phyloP scores from a whole-genome alignment of 257 asterid genomes.

The Prunella vulgaris region DNA sequence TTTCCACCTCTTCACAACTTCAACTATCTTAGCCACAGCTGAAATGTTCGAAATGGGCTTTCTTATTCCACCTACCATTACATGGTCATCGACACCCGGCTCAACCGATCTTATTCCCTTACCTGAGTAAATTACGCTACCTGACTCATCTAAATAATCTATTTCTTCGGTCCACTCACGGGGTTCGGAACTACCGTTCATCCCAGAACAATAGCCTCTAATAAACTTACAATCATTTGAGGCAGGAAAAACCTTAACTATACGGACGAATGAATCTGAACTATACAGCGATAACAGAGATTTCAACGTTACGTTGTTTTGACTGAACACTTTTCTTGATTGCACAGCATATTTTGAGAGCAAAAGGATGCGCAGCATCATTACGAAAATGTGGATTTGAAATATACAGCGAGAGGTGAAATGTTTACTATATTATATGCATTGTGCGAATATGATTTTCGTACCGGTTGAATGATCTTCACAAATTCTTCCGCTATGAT shows the following conservation, averaged over 20 bases:
- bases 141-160: slow-evolving; percentile 83
- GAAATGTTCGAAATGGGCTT: slow-evolving; percentile 80
- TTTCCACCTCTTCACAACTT: slow-evolving; percentile 87
- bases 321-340: slow-evolving; percentile 16
- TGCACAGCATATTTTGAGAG: slow-evolving; percentile 30
- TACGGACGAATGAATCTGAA: background rate
- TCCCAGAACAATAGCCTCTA: slow-evolving; percentile 52
- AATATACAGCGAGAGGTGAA: background rate
- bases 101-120: slow-evolving; percentile 85
- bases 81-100: slow-evolving; percentile 86
- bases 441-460: slow-evolving; percentile 1
- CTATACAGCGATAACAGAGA: slow-evolving; percentile 17
- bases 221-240: slow-evolving; percentile 1
- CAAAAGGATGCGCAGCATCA: slow-evolving; percentile 35
- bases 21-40: slow-evolving; percentile 89
- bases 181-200: slow-evolving; percentile 28
- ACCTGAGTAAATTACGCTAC: slow-evolving; percentile 79
- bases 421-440: background rate
- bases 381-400: slow-evolving; percentile 10
- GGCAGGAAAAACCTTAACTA: slow-evolving; percentile 10
- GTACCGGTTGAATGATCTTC: slow-evolving; percentile 11
- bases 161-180: slow-evolving; percentile 76
- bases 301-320: slow-evolving; percentile 12
- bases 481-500: background rate
- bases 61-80: slow-evolving; percentile 73